A percentile compares a stretch with the other conserved stretches of the same genome.
Evolutionary conservation across 1,139 yeast species (phyloP).

Genomic region (Zygotorulaspora mrakii): DNA sequence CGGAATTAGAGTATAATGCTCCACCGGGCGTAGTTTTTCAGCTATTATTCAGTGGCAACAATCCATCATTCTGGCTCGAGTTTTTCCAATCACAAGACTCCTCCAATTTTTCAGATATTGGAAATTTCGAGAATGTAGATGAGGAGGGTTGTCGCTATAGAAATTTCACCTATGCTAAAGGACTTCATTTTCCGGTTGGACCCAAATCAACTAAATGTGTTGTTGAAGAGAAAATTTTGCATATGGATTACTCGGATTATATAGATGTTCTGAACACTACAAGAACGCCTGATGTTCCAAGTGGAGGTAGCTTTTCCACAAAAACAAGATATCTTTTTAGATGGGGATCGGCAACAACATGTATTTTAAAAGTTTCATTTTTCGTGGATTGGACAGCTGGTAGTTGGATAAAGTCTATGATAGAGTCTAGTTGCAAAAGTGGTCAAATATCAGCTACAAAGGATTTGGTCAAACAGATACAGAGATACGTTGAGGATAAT

Average conservation of each 20-base stretch:
- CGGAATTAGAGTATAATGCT: slow-evolving; percentile 58
- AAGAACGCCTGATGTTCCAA: slow-evolving; percentile 91
- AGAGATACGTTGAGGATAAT: slow-evolving; percentile 19
- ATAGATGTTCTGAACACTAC: slow-evolving; percentile 66
- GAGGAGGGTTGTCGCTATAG: slow-evolving; percentile 46
- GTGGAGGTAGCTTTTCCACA: slow-evolving; percentile 77
- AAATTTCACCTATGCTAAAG: slow-evolving; percentile 70
- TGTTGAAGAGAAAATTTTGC: slow-evolving; percentile 64
- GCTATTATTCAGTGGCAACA: slow-evolving; percentile 64
- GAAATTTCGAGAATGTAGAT: slow-evolving; percentile 44
- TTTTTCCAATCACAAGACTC: slow-evolving; percentile 64
- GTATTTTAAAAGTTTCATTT: slow-evolving; percentile 58
- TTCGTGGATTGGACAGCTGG: slow-evolving; percentile 86
- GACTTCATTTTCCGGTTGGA: slow-evolving; percentile 79
- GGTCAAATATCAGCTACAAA: slow-evolving; percentile 71
- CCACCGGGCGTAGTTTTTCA: slow-evolving; percentile 76
- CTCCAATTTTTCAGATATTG: slow-evolving; percentile 53
- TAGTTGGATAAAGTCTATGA: slow-evolving; percentile 88
- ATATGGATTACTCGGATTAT: slow-evolving; percentile 52
- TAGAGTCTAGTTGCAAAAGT: slow-evolving; percentile 83
- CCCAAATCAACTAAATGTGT: slow-evolving; percentile 89
- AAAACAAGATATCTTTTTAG: slow-evolving; percentile 64
- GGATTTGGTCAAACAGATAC: slow-evolving; percentile 23
- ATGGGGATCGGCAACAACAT: slow-evolving; percentile 71
- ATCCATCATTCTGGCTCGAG: slow-evolving; percentile 51